A percentile compares a stretch with the other conserved stretches of the same genome.
phyloP scores from a whole-genome alignment of 2,329 filamentous ascomycete species.

The Colletotrichum truncatum region DNA sequence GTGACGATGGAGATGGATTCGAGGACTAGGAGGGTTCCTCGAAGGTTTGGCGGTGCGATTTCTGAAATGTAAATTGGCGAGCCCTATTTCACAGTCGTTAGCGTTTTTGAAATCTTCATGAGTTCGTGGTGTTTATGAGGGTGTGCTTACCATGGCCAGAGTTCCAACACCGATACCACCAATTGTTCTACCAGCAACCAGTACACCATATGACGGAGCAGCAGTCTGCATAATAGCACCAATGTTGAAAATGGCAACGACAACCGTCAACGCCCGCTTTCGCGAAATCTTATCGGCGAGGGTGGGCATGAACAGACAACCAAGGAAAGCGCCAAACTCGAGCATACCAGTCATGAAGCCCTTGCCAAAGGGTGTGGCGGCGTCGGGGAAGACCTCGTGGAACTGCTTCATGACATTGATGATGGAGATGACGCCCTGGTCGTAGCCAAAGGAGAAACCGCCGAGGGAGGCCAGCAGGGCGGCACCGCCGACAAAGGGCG shows the following conservation, averaged over 20 bases:
- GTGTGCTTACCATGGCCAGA: constrained; percentile 34
- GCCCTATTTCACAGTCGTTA: constrained; percentile 20
- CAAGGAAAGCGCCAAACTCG: constrained; percentile 49
- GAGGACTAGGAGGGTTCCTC: constrained; percentile 55
- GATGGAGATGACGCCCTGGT: constrained; percentile 48
- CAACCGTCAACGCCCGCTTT: constrained; percentile 51
- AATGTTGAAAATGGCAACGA: constrained; percentile 48
- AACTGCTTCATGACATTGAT: constrained; percentile 57
- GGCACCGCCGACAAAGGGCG: constrained; percentile 20
- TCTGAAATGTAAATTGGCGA: constrained; percentile 43
- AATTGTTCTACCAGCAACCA: constrained; percentile 40
- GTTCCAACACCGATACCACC: constrained; percentile 43
- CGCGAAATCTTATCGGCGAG: constrained; percentile 52
- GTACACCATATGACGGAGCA: constrained; percentile 35
- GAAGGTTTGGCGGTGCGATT: constrained; percentile 46
- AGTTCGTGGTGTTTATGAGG: background rate
- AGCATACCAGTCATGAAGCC: constrained; percentile 52
- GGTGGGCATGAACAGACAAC: constrained; percentile 44
- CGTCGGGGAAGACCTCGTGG: constrained; percentile 46
- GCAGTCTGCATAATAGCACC: constrained; percentile 51
- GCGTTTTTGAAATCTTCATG: background rate
- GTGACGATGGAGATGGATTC: constrained; percentile 61
- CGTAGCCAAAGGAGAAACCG: constrained; percentile 43
- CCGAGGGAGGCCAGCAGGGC: constrained; percentile 50
- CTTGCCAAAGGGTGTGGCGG: constrained; percentile 32